Base-by-base conservation (phyloP, 176 grass and related monocot genomes). In the Hordeum marinum region DNA sequence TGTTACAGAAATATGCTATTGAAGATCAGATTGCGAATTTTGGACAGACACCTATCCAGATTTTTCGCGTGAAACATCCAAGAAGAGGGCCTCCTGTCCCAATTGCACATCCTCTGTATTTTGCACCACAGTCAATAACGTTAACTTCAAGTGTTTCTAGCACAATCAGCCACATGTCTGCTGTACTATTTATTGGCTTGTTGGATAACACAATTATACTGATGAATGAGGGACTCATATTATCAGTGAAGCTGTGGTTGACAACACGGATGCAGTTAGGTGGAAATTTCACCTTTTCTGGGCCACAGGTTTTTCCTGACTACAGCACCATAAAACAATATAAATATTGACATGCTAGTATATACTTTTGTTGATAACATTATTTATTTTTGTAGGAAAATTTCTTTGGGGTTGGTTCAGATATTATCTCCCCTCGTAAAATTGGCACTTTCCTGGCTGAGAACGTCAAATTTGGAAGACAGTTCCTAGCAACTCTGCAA, bases 1-100 rank as follows among this genome's bases (percentile, higher is more conserved):
- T 94, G 83, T 78, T 98, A 59, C 96, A 98, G 34, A 98, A 98
- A 78, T 94, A 91, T 75, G 91, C 96, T 87, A 98, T 98, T 82
- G 96, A 98, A 83, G 96, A 98, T 40, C 96, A 98, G 84, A 98
- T 98, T 90, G 96, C 96, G 68, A 98, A 98, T 93, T 98, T 98
- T 81, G 96, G 96, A 77, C 59, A 77, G 52, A 59, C 75, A 59
- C 75, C 39, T 9, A 95, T 95, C 71, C 96, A 98, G 70, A 92
- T 98, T 87, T 98, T 98, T 64, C 90, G 93, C 45, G 92, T 90
- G 76, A 98, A 95, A 84, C 96, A 98, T 72, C 91, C 91, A 82
- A 94, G 96, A 90, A 94, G 96, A 90, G 93, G 96, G 7, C 96
- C 96, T 69, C 96, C 96, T 83, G 78, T 98, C 78, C 96, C 96